Conservation (phyloP, 805 yeast species). For the Candida maltosa region DNA sequence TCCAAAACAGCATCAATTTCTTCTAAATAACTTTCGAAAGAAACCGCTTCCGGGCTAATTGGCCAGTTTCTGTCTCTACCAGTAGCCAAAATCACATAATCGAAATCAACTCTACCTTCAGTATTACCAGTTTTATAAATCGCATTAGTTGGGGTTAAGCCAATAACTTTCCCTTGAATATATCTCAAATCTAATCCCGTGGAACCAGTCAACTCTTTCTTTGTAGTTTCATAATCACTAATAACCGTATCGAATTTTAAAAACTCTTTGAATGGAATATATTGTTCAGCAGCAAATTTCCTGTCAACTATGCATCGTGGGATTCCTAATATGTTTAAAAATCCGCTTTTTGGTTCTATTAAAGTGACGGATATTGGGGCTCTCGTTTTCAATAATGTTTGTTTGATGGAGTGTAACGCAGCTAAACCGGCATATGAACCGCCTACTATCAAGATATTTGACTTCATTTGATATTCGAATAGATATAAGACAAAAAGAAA, state of each 20-base stretch:
- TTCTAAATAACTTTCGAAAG: slow-evolving; percentile 28
- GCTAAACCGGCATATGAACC: slow-evolving; percentile 41
- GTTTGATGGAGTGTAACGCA: slow-evolving; percentile 28
- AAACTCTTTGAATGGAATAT: slow-evolving; percentile 20
- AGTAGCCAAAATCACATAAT: slow-evolving; percentile 45
- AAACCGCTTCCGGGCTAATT: slow-evolving; percentile 45
- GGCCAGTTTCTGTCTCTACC: slow-evolving; percentile 56
- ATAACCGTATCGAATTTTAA: slow-evolving; percentile 1
- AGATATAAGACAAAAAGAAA: no score
- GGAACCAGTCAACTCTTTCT: slow-evolving; percentile 7
- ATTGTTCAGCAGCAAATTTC: slow-evolving; percentile 38
- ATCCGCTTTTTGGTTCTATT: slow-evolving; percentile 39
- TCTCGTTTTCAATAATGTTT: slow-evolving; percentile 7
- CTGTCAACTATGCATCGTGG: slow-evolving; percentile 35
- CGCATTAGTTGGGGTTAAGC: slow-evolving; percentile 23
- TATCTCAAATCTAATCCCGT: slow-evolving; percentile 17
- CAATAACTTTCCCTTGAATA: slow-evolving; percentile 32
- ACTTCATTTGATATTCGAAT: slow-evolving; percentile 1
- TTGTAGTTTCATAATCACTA: neutral
- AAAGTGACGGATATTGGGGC: slow-evolving; percentile 29
- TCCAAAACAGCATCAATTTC: slow-evolving; percentile 39
- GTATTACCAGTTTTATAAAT: slow-evolving; percentile 18
- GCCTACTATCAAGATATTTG: slow-evolving; percentile 33
- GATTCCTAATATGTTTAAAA: slow-evolving; percentile 37
- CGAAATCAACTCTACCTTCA: slow-evolving; percentile 29